Percentiles rank a stretch among this genome's conserved stretches.
These are phyloP conservation scores for Melanopsichium pennsylvanicum DNA, from an alignment of 1,284 basidiomycete genomes.

Conservation along the genomic window DNA sequence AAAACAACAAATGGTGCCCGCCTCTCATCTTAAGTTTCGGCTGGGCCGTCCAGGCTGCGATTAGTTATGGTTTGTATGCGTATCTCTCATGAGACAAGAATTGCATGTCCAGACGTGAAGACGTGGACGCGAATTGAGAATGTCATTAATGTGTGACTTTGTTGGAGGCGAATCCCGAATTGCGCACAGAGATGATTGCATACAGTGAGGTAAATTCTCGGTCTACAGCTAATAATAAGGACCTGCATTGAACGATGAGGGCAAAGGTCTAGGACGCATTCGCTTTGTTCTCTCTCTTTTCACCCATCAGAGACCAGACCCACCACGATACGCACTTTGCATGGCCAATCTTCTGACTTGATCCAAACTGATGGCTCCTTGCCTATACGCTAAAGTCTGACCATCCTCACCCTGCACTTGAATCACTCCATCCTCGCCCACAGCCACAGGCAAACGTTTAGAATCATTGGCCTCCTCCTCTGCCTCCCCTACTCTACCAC, in stretches of 20 bases:
- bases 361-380: constrained; percentile 60
- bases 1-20: constrained; percentile 58
- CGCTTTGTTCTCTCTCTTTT: too few relatives aligned
- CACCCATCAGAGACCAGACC: constrained; percentile 70
- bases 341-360: constrained; percentile 58
- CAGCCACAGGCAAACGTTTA: constrained; percentile 32
- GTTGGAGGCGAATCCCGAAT: too few relatives aligned
- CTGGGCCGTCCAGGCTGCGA: constrained; percentile 70
- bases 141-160: too few relatives aligned
- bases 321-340: constrained; percentile 53
- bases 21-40: constrained; percentile 79
- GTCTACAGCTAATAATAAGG: too few relatives aligned
- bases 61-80: constrained; percentile 2
- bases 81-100: constrained; percentile 3
- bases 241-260: too few relatives aligned
- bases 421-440: constrained; percentile 50
- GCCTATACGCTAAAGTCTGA: constrained; percentile 54
- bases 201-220: too few relatives aligned
- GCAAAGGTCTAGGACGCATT: too few relatives aligned
- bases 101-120: too few relatives aligned
- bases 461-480: constrained; percentile 29
- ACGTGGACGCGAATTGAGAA: too few relatives aligned
- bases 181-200: too few relatives aligned
- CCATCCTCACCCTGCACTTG: constrained; percentile 62
- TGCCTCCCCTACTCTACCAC: constrained; percentile 8